Base-by-base conservation (phyloP, 805 yeast species). In the Wickerhamomyces mucosus region DNA sequence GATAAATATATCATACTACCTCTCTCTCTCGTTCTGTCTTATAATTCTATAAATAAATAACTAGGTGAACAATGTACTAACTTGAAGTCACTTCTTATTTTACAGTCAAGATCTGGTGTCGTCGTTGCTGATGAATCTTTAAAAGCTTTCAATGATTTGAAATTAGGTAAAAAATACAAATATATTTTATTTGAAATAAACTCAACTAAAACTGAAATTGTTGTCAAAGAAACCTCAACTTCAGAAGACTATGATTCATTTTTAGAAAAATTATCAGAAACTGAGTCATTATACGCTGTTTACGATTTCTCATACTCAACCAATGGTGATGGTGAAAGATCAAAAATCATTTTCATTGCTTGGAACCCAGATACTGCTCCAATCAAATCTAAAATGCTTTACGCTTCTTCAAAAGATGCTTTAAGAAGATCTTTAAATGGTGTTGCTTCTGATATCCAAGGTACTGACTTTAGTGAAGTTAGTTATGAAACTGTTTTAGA, bases 281-380 rank as follows among this genome's bases (percentile, higher is more conserved):
- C 82, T 58, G 96, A 89, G 56, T 85, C 96, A 65, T 77, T 88
- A 61, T 92, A 92, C 60, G 98, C 97, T 38, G 77, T 92, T 35
- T 92, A 85, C 65, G 97, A 89, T 65, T 89, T 92, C 51, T 96
- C 89, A 67, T 92, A 88, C 63, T 95, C 86, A 61, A 74, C 80
- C 45, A 75, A 73, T 32, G 88, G 85, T 50, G 97, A 89, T 63
- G 98, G 98, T 58, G 86, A 85, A 72, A 82, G 95, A 70, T 73
- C 78, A 44, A 77, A 75, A 59, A 69, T 75, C 41, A 67, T 74
- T 27, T 65, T 75, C 66, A 62, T 65, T 68, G 82, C 92, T 46
- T 92, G 98, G 98, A 78, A 96, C 41, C 98, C 98, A 52, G 98
- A 92, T 58, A 84, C 94, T 40, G 96, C 97, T 34, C 85, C 92